Base-by-base conservation (phyloP, 225 moss, liverwort and hornwort genomes). In the Asterella californica region DNA sequence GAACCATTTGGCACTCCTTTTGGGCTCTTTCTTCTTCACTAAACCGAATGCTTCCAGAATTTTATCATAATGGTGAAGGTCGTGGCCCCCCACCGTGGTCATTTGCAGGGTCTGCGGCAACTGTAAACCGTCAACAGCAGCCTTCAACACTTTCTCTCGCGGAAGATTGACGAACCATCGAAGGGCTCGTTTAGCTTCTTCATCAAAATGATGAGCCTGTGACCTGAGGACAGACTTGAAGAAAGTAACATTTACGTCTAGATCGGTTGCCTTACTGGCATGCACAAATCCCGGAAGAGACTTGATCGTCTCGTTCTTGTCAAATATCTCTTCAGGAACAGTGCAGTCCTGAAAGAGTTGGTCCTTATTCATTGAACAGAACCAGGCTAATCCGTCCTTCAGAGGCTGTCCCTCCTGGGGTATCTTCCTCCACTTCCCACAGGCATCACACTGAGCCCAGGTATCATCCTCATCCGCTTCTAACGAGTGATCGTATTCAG, bases 371-470 rank as follows among this genome's bases (percentile, higher is more conserved):
- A 97, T 94, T 82, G 88, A 94, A 80, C 97, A 97, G 83, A 97
- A 97, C 97, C 97, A 97, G 29, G 93, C 93, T 25, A 93, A 75
- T 21, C 90, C 90, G 64, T 90, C 88, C 73, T 91, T 89, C 3
- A 86, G 89, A 80, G 85, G 83, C 45, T 62, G 62, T 71, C 86
- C 86, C 62, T 80, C 93, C 65, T 79, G 74, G 67, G 93, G 92
- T 36, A 97, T 80, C 86, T 93, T 97, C 71, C 96, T 90, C 96
- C 96, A 97, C 88, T 97, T 97, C 63, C 90, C 91, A 76, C 96
- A 97, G 64, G 94, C 90, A 81, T 97, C 96, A 85, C 96, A 97
- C 83, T 94, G 96, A 63, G 88, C 91, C 96, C 96, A 97, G 59
- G 79, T 82, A 50, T 93, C 92, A 82, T 97, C 88, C 29, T 80